A percentile compares a stretch with the other conserved stretches of the same genome.
Evolutionary conservation across 257 asterid genomes (phyloP).

Genomic region (Ligustrum vulgare): DNA sequence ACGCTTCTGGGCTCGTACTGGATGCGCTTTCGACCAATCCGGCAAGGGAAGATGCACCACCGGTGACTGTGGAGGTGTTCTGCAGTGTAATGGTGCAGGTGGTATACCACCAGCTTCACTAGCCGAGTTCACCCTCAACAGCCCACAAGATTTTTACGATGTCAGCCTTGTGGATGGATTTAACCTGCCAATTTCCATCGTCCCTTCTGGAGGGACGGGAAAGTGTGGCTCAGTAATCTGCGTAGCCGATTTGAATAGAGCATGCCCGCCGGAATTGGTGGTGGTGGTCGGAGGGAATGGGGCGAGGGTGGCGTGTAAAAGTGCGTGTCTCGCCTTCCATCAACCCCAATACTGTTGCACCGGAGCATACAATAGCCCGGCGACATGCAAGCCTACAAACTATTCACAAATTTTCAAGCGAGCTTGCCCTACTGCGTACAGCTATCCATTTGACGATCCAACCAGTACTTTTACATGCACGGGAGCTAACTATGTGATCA

Average conservation of each 20-base stretch:
- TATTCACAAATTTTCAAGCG: constrained; percentile 57
- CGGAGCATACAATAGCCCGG: constrained; percentile 46
- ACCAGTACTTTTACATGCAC: constrained; percentile 62
- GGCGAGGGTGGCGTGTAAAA: constrained; percentile 51
- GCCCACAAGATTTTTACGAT: constrained; percentile 60
- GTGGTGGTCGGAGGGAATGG: constrained; percentile 34
- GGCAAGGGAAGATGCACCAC: constrained; percentile 59
- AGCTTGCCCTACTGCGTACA: constrained; percentile 60
- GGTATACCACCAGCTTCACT: constrained; percentile 69
- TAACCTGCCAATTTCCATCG: constrained; percentile 45
- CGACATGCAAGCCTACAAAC: constrained; percentile 44
- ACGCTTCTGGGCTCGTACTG: constrained; percentile 67
- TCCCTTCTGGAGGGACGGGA: constrained; percentile 47
- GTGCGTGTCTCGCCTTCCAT: constrained; percentile 55
- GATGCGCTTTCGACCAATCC: constrained; percentile 56
- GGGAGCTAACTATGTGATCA: constrained; percentile 43
- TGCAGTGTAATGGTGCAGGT: constrained; percentile 48
- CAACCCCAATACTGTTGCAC: constrained; percentile 60
- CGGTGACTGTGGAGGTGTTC: constrained; percentile 57
- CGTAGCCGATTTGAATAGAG: constrained; percentile 34
- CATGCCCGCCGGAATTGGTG: constrained; percentile 50
- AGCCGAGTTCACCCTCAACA: constrained; percentile 65
- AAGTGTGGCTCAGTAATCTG: constrained; percentile 48
- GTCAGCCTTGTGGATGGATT: constrained; percentile 64
- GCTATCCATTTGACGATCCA: constrained; percentile 65